Conservation (phyloP, 805 yeast genomes). For the Saturnispora hagleri region DNA sequence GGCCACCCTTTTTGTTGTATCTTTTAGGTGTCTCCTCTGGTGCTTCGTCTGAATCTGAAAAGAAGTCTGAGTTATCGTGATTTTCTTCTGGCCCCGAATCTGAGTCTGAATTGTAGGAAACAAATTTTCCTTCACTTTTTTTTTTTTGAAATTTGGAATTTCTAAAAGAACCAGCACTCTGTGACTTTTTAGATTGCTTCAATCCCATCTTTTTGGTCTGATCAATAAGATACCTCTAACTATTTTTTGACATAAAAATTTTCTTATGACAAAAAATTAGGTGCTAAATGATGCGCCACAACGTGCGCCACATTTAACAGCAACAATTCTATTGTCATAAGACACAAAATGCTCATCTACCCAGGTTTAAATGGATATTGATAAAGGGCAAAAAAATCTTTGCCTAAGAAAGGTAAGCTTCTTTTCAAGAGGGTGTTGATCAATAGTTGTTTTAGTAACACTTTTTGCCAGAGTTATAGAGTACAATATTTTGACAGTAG, state of each 20-base stretch:
- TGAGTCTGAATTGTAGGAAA: conserved; percentile 8
- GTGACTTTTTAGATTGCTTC: neutral
- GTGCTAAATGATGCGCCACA: neutral
- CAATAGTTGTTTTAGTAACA: no score
- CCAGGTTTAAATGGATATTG: neutral
- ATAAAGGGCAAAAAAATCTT: neutral
- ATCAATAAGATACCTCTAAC: neutral
- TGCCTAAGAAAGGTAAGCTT: neutral
- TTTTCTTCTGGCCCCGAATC: conserved; percentile 20
- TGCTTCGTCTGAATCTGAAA: conserved; percentile 3
- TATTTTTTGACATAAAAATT: neutral
- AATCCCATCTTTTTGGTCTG: neutral
- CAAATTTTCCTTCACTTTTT: neutral
- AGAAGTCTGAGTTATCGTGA: conserved; percentile 12
- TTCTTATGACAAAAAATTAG: neutral
- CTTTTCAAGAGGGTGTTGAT: neutral
- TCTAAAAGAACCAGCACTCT: neutral
- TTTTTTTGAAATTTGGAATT: neutral
- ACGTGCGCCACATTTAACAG: neutral
- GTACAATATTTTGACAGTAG: neutral
- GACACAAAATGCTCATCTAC: neutral
- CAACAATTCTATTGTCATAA: neutral
- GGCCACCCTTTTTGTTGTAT: conserved; percentile 12
- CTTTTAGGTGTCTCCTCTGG: conserved; percentile 24
- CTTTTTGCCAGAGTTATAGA: neutral